Evolutionary conservation across 1,284 basidiomycete species (phyloP).

Genomic region (Apiotrichum porosum): DNA sequence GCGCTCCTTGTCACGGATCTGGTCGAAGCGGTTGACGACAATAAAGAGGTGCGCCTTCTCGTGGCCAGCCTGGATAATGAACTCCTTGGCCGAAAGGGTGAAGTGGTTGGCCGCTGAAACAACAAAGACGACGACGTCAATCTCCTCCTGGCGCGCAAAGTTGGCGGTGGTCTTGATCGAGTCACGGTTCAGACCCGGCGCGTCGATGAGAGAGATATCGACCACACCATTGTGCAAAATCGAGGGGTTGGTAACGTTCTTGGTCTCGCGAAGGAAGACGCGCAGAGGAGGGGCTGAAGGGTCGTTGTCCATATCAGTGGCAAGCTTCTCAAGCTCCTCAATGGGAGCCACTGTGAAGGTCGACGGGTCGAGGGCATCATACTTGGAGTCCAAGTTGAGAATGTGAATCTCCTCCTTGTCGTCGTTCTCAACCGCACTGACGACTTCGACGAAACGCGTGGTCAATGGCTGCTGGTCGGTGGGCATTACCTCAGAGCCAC

Average conservation of each 20-base stretch:
- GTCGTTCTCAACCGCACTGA: conserved; percentile 80
- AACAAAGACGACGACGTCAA: conserved; percentile 98
- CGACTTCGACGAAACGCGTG: conserved; percentile 94
- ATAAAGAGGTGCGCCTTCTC: conserved; percentile 99
- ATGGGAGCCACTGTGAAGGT: conserved; percentile 71
- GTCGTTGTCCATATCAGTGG: conserved; percentile 67
- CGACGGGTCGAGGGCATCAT: conserved; percentile 65
- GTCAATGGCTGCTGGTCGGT: conserved; percentile 98
- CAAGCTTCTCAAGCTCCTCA: conserved; percentile 70
- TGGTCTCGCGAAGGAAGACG: conserved; percentile 68
- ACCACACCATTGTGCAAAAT: conserved; percentile 93
- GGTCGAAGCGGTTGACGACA: conserved; percentile 94
- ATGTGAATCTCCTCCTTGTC: conserved; percentile 47
- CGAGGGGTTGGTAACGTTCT: conserved; percentile 67
- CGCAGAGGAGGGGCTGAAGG: conserved; percentile 65
- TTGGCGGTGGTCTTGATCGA: conserved; percentile 92
- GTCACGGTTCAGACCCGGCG: conserved; percentile 95
- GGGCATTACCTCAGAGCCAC: conserved; percentile 80
- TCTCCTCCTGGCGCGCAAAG: conserved; percentile 95
- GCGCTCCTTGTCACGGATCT: conserved; percentile 92
- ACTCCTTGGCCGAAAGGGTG: conserved; percentile 91
- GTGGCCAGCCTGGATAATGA: conserved; percentile 85
- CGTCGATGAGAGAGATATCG: conserved; percentile 97
- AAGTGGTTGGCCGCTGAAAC: conserved; percentile 99
- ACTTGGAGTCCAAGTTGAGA: conserved; percentile 56